A percentile compares a stretch with the other conserved stretches of the same genome.
Evolutionary conservation across 2,329 filamentous ascomycete species (phyloP).

Genomic region (Fonsecaea pugnacius): DNA sequence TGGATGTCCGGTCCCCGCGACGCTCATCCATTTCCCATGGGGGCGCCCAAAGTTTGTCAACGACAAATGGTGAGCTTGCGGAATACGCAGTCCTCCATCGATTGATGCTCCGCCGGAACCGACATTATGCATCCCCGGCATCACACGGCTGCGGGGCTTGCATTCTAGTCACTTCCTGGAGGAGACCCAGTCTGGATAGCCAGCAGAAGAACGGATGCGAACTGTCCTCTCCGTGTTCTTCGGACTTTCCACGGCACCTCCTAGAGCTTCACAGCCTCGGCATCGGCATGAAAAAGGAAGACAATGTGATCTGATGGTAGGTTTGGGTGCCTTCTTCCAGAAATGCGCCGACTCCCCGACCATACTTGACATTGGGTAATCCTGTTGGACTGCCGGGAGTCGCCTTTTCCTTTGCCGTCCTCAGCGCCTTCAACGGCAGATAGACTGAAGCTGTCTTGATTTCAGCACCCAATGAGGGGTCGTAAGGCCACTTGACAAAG

Average conservation of each 20-base stretch:
- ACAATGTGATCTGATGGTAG: slow-evolving; percentile 35
- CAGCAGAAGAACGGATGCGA: neutral
- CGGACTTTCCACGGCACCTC: neutral
- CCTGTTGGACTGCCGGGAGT: slow-evolving; percentile 24
- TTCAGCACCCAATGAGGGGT: slow-evolving; percentile 30
- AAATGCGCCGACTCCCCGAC: slow-evolving; percentile 32
- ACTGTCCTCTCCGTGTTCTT: neutral
- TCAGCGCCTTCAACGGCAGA: slow-evolving; percentile 28
- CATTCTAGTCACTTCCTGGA: neutral
- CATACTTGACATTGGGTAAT: slow-evolving; percentile 34
- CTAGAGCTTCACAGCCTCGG: slow-evolving; percentile 30
- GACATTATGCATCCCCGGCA: neutral
- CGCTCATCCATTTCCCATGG: neutral
- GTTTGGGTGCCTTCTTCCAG: slow-evolving; percentile 33
- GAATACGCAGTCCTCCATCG: neutral
- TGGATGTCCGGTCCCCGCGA: neutral
- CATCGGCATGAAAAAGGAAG: slow-evolving; percentile 36
- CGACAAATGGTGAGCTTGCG: neutral
- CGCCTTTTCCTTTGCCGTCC: slow-evolving; percentile 22
- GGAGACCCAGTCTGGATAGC: neutral
- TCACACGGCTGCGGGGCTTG: neutral
- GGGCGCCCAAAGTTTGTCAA: neutral
- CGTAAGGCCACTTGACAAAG: slow-evolving; percentile 35
- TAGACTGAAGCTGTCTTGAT: slow-evolving; percentile 26
- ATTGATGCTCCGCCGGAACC: neutral